Evolutionary conservation across 768 basidiomycete species (phyloP), one percentile per base, ranked within the genome.

Genomic region (Lentinula sp.): DNA sequence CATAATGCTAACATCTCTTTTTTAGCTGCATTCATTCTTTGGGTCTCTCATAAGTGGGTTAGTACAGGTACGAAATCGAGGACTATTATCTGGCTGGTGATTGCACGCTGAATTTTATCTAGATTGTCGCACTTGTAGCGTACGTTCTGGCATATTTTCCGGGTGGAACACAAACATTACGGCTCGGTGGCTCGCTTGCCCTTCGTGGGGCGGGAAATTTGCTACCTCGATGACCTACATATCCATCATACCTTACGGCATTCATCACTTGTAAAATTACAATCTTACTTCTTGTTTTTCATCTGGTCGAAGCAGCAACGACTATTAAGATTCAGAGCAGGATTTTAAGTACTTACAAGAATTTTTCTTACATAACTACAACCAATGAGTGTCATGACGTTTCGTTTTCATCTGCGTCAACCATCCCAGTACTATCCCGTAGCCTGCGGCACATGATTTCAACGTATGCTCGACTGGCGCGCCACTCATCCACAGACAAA

Each of bases 121-220:
- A 93, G 84, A 85, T 97, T 43, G 76, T 91, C 48, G 87, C 95
- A 1, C 84, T 99, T 16, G 78, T 97, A 13, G 81, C 89, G 13
- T 99, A 99, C 70, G 81, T 98, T 6, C 79, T 94, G 16, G 95
- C 95, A 0, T 98, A 98, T 76, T 98, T 99, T 75, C 97, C 97
- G 18, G 95, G 92, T 9, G 96, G 89, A 32, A 81, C 80, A 32
- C 86, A 88, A 66, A 93, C 93, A 1, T 77, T 94, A 21, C 84
- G 88, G 21, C 81, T 94, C 67, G 93, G 93, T 5, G 85, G 86
- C 37, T 86, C 87, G 59, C 78, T 94, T 65, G 89, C 91, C 1
- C 74, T 97, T 21, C 86, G 94, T 40, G 89, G 95, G 6, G 93
- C 93, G 48, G 84, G 90, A 37, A 91, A 80, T 65, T 78, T 96